Percentiles rank a stretch among this genome's conserved stretches.
These are phyloP conservation scores for Verticillium longisporum DNA, from an alignment of 2,329 filamentous ascomycete species.

Conservation along the genomic window DNA sequence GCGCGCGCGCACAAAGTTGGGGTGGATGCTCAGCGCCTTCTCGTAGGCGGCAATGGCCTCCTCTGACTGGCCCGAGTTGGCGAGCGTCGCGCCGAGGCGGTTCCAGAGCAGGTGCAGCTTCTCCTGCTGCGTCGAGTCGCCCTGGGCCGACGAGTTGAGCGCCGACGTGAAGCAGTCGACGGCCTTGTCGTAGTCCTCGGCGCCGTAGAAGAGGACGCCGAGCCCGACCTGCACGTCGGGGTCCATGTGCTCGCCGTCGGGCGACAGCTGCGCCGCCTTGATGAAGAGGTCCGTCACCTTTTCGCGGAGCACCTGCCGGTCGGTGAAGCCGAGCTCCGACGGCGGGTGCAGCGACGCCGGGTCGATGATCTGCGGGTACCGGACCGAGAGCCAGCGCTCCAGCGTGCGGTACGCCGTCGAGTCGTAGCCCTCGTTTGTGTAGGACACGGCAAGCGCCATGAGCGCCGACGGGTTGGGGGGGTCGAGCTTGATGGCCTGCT, in stretches of 20 bases:
- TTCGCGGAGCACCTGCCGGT: constrained; percentile 82
- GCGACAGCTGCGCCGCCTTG: constrained; percentile 82
- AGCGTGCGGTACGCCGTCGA: constrained; percentile 92
- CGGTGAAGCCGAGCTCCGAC: constrained; percentile 88
- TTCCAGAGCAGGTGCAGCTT: constrained; percentile 97
- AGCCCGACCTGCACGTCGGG: constrained; percentile 96
- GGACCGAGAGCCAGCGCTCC: constrained; percentile 93
- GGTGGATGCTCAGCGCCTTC: constrained; percentile 79
- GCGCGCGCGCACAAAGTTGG: constrained; percentile 93
- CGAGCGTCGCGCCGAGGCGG: constrained; percentile 87
- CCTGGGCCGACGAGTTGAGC: constrained; percentile 76
- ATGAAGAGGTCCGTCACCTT: constrained; percentile 90
- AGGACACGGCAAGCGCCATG: constrained; percentile 93
- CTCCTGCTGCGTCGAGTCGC: constrained; percentile 73
- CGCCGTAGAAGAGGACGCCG: constrained; percentile 94
- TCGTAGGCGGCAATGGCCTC: constrained; percentile 97
- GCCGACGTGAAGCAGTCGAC: constrained; percentile 97
- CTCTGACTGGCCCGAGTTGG: constrained; percentile 87
- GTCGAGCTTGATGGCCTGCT: constrained; percentile 84
- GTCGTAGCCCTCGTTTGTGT: constrained; percentile 98
- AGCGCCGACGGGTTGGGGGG: constrained; percentile 80
- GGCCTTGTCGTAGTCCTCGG: constrained; percentile 96
- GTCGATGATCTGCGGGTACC: constrained; percentile 79
- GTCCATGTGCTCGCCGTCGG: constrained; percentile 91
- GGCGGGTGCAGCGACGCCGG: constrained; percentile 65